A percentile compares a stretch with the other conserved stretches of the same genome.
Evolutionary conservation across 208 protist species (phyloP).

Genomic region (Wallacemonas collosoma): DNA sequence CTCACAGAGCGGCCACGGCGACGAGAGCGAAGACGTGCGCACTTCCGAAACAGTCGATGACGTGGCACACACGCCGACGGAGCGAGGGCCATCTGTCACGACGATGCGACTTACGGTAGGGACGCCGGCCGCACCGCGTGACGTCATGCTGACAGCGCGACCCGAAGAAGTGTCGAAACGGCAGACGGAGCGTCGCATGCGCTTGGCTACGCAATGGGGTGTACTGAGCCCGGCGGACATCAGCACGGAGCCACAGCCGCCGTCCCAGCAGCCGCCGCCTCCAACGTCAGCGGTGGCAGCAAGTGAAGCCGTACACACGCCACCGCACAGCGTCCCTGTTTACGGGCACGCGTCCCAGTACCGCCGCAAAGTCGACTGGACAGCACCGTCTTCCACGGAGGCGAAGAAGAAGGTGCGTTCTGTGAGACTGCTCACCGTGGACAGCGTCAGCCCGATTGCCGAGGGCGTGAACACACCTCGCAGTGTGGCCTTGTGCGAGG

Average conservation of each 20-base stretch:
- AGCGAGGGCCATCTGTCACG: not conserved
- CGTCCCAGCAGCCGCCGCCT: not conserved
- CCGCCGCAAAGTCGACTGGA: conserved; percentile 6
- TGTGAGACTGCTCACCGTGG: conserved; percentile 59
- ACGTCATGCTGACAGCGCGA: conserved; percentile 10
- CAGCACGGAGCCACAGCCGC: not conserved
- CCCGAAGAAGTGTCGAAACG: conserved; percentile 12
- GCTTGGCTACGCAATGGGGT: conserved; percentile 4
- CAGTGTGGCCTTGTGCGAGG: conserved; percentile 58
- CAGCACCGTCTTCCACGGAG: not conserved
- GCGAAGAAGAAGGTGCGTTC: conserved; percentile 9
- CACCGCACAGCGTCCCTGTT: conserved; percentile 7
- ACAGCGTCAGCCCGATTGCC: conserved; percentile 32
- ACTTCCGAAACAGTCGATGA: not conserved
- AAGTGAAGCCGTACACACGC: not conserved
- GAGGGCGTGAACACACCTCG: conserved; percentile 77
- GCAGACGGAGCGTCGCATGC: conserved; percentile 16
- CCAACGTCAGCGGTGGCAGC: no score
- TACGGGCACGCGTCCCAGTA: not conserved
- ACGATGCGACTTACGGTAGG: not conserved
- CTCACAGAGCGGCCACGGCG: no score
- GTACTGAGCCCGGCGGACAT: conserved; percentile 6
- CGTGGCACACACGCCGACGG: not conserved
- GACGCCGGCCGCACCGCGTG: conserved; percentile 2
- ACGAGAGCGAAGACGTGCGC: no score